These are phyloP conservation scores for Pleurotus tuber-regium DNA, from an alignment of 768 basidiomycete species.

Conservation along the genomic window DNA sequence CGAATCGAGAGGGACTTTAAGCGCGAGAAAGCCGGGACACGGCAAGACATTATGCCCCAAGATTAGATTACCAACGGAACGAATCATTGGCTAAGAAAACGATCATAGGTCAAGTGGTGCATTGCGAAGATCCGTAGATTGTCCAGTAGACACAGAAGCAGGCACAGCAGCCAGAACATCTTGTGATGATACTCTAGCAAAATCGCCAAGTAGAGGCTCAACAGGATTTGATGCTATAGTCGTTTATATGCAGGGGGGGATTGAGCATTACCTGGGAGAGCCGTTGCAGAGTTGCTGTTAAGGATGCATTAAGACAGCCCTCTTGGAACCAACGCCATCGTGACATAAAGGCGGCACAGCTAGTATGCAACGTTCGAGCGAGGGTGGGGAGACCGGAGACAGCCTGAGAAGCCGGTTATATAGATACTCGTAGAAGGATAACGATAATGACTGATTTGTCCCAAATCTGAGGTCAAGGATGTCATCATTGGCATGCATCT, in stretches of 20 bases:
- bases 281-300: no score
- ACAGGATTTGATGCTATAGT: no score
- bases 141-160: not conserved
- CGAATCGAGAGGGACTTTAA: not conserved
- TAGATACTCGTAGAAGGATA: not conserved
- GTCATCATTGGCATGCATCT: no score
- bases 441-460: not conserved
- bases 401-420: constrained; percentile 6
- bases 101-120: constrained; percentile 1
- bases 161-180: not conserved
- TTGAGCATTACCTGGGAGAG: no score
- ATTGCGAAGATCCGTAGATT: not conserved
- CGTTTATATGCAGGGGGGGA: no score
- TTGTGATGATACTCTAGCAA: not conserved
- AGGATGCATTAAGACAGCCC: no score
- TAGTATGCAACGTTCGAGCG: not conserved
- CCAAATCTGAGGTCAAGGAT: not conserved
- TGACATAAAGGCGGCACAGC: not conserved
- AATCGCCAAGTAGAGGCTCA: not conserved
- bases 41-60: not conserved
- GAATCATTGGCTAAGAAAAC: no score
- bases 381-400: not conserved
- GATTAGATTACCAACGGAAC: no score
- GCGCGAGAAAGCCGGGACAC: not conserved
- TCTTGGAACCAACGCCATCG: no score